Evolutionary conservation across 2,329 filamentous ascomycete species (phyloP).

Genomic region (Aspergillus jensenii): DNA sequence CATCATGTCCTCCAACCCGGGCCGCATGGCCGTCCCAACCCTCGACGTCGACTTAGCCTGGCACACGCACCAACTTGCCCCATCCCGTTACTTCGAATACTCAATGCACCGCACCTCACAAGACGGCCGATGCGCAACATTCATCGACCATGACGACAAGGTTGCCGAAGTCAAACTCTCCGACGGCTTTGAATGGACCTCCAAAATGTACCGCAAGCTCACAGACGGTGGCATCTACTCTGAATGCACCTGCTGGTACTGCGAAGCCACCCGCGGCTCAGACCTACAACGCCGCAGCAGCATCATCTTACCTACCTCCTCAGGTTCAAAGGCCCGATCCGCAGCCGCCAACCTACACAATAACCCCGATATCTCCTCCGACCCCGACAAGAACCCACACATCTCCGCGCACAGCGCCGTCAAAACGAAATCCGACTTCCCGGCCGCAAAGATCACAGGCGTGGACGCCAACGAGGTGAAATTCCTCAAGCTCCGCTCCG

Average conservation of each 20-base stretch:
- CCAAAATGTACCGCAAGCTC: slow-evolving; percentile 64
- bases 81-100: slow-evolving; percentile 61
- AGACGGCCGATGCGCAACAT: slow-evolving; percentile 40
- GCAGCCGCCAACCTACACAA: slow-evolving; percentile 50
- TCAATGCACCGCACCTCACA: slow-evolving; percentile 45
- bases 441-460: not conserved
- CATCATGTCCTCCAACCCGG: slow-evolving; percentile 40
- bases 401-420: slow-evolving; percentile 74
- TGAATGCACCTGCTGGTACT: slow-evolving; percentile 53
- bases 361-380: slow-evolving; percentile 43
- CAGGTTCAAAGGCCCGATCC: slow-evolving; percentile 51
- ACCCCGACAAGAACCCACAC: slow-evolving; percentile 62
- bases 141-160: slow-evolving; percentile 83
- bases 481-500: slow-evolving; percentile 50
- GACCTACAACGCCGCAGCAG: slow-evolving; percentile 48
- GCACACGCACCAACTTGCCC: slow-evolving; percentile 75
- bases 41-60: slow-evolving; percentile 40
- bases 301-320: slow-evolving; percentile 38
- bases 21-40: slow-evolving; percentile 35
- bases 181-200: slow-evolving; percentile 70
- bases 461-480: slow-evolving; percentile 26
- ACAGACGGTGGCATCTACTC: slow-evolving; percentile 62
- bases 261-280: slow-evolving; percentile 66
- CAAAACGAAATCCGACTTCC: slow-evolving; percentile 19
- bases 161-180: slow-evolving; percentile 67